phyloP scores from a whole-genome alignment of 2,329 filamentous ascomycete genomes.

The Endocalyx cinctus region DNA sequence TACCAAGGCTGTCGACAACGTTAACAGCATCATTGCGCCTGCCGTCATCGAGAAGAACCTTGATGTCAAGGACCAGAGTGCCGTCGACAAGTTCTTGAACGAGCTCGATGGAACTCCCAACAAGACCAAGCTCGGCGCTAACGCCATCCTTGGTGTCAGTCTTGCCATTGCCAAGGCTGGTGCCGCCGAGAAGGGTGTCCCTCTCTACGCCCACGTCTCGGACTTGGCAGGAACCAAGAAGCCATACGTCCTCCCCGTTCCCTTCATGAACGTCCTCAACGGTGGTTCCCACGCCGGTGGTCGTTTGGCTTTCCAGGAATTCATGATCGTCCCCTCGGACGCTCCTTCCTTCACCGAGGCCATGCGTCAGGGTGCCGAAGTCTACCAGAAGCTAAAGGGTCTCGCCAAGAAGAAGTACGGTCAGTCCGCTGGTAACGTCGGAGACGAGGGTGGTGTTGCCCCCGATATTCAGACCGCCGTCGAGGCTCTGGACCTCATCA shows the following conservation, averaged over 20 bases:
- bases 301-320: slow-evolving; percentile 90
- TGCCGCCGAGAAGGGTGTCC: slow-evolving; percentile 82
- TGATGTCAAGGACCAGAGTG: slow-evolving; percentile 82
- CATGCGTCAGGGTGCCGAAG: slow-evolving; percentile 92
- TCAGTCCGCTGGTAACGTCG: slow-evolving; percentile 97
- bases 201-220: slow-evolving; percentile 83
- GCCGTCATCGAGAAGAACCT: slow-evolving; percentile 77
- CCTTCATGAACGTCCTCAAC: slow-evolving; percentile 93
- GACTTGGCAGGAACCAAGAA: slow-evolving; percentile 87
- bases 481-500: slow-evolving; percentile 96
- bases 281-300: slow-evolving; percentile 95
- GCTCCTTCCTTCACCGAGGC: slow-evolving; percentile 92
- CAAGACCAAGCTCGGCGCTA: slow-evolving; percentile 85
- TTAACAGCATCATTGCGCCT: slow-evolving; percentile 76
- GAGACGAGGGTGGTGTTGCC: slow-evolving; percentile 98
- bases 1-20: slow-evolving; percentile 78
- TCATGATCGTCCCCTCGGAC: slow-evolving; percentile 86
- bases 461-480: slow-evolving; percentile 96
- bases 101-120: slow-evolving; percentile 79
- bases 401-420: slow-evolving; percentile 99
- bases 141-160: slow-evolving; percentile 81
- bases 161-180: slow-evolving; percentile 84
- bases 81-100: slow-evolving; percentile 80
- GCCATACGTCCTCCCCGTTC: slow-evolving; percentile 83
- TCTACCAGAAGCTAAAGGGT: slow-evolving; percentile 96